Base-by-base conservation (phyloP, 164 flowering plant genomes). In the Aristolochia fimbriata region DNA sequence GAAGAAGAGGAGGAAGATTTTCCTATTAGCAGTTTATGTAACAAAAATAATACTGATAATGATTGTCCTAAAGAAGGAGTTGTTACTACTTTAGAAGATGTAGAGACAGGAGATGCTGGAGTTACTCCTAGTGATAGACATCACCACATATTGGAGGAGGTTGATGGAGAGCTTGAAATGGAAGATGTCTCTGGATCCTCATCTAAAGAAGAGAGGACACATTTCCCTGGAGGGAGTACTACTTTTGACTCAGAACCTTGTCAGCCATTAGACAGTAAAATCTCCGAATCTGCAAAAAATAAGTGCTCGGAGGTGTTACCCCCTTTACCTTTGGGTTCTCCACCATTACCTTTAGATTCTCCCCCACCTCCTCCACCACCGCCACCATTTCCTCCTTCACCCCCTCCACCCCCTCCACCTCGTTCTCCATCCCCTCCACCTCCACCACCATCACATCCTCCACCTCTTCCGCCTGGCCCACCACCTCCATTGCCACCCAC, bases 91-190 rank as follows among this genome's bases (percentile, higher is more conserved):
- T 57, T 62, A 13, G 80, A 71, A 46, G 78, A 77, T 52, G 55
- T 60, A 46, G 84, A 81, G 64, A 68, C 64, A 51, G 51, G 59
- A 53, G 59, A 66, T 3, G 82, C 63, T 53, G 61, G 66, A 4
- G 81, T 63, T 53, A 76, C 87, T 59, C 83, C 83, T 55, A 83
- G 62, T 76, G 94, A 85, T 60, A 79, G 81, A 73, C 86, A 80
- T 30, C 88, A 86, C 60, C 74, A 70, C 76, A 81, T 82, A 48
- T 75, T 85, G 58, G 85, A 88, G 74, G 96, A 82, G 55, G 90
- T 85, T 49, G 95, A 86, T 78, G 95, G 83, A 46, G 98, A 88
- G 72, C 87, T 91, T 68, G 96, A 88, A 74, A 87, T 88, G 96
- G 92, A 85, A 80, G 98, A 86, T 82, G 91, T 83, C 31, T 86